Evolutionary conservation across 345 rosid genomes (phyloP).

Genomic region (Eutrema yunnanense): DNA sequence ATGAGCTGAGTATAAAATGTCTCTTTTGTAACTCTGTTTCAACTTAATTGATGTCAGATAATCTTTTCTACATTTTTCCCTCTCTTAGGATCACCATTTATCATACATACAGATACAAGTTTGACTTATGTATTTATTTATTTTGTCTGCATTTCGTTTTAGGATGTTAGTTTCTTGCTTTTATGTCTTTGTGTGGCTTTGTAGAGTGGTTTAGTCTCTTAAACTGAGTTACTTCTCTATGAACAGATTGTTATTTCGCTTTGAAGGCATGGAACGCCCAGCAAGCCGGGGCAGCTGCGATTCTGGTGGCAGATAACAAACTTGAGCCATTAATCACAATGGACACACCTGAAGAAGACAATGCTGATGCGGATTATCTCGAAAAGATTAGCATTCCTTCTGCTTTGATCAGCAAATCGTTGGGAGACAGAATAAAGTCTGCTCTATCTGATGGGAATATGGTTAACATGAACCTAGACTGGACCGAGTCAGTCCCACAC

Average conservation of each 20-base stretch:
- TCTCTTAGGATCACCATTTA: background rate
- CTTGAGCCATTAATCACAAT: background rate
- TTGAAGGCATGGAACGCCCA: conserved; percentile 5
- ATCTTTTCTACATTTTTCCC: background rate
- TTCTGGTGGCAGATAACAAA: conserved; percentile 1
- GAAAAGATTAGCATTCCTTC: conserved; percentile 6
- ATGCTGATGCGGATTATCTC: background rate
- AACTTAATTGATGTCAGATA: background rate
- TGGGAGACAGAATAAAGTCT: background rate
- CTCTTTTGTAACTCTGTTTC: background rate
- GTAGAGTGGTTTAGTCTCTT: background rate
- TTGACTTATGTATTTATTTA: background rate
- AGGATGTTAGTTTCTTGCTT: background rate
- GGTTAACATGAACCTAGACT: conserved; percentile 7
- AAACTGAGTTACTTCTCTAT: background rate
- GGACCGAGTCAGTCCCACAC: conserved; percentile 7
- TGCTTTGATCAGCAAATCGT: background rate
- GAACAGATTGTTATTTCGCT: conserved; percentile 6
- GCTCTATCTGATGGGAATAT: background rate
- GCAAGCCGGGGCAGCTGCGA: background rate
- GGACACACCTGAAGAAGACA: conserved; percentile 9
- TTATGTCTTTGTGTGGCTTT: background rate
- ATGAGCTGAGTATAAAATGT: background rate
- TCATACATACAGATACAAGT: no score
- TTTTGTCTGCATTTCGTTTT: background rate